Conservation (phyloP, 179 eudicot species). For the Heliamphora pulchella region DNA sequence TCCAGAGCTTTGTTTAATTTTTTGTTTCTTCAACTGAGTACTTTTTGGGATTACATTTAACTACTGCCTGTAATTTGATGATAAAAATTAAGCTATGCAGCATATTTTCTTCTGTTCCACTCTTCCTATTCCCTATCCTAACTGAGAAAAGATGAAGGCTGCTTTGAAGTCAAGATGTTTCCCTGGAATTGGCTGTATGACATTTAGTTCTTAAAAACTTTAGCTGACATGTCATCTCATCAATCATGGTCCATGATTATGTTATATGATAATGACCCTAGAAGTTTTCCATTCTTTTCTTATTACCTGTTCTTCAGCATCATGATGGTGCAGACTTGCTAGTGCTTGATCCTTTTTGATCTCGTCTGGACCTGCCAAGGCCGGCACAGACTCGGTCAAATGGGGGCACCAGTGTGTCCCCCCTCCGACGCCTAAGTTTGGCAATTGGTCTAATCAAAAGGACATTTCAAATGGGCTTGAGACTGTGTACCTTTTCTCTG, state of each 20-base stretch:
- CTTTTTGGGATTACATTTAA: not conserved
- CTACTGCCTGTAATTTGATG: not conserved
- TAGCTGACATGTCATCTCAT: too few relatives aligned
- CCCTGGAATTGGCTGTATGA: not conserved
- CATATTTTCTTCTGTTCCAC: not conserved
- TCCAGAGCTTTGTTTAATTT: not conserved
- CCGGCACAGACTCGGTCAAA: too few relatives aligned
- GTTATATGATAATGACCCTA: not conserved
- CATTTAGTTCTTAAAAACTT: too few relatives aligned
- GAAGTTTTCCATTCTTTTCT: not conserved
- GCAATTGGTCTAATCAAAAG: too few relatives aligned
- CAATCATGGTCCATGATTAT: too few relatives aligned
- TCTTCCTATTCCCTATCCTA: not conserved
- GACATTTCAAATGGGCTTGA: too few relatives aligned
- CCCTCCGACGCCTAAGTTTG: too few relatives aligned
- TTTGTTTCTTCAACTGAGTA: not conserved
- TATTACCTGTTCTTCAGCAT: not conserved
- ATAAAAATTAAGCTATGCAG: not conserved
- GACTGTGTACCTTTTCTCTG: too few relatives aligned
- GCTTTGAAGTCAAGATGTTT: not conserved
- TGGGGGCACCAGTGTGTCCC: too few relatives aligned
- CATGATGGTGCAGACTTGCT: not conserved
- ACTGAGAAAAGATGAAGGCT: not conserved
- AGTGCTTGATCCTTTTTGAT: not conserved
- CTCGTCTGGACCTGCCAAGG: too few relatives aligned